Percentiles rank a stretch among this genome's conserved stretches.
Evolutionary conservation across 1,139 yeast species (phyloP).

Genomic region (Sugiyamaella novakii): DNA sequence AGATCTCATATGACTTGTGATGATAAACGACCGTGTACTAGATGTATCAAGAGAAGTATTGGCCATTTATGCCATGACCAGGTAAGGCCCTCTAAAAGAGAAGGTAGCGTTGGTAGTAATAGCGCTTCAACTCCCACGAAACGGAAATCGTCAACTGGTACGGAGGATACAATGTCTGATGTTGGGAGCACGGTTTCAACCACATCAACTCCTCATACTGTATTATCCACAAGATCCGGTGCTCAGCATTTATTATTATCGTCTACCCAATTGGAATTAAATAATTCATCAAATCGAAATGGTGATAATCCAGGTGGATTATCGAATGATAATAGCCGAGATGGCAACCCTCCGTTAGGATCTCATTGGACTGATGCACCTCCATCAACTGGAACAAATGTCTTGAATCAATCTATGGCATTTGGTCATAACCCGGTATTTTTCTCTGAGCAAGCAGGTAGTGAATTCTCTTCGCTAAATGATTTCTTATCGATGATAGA

Average conservation of each 20-base stretch:
- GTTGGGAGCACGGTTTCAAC: background rate
- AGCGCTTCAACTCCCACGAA: slow-evolving; percentile 3
- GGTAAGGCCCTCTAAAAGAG: slow-evolving; percentile 42
- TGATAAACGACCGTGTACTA: slow-evolving; percentile 71
- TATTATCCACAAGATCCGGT: slow-evolving; percentile 16
- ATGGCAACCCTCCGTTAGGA: slow-evolving; percentile 3
- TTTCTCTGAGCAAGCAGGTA: slow-evolving; percentile 89
- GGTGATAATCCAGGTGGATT: background rate
- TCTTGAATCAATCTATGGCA: slow-evolving; percentile 24
- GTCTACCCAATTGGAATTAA: slow-evolving; percentile 19
- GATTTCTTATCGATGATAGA: slow-evolving; percentile 90
- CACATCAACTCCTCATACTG: slow-evolving; percentile 5
- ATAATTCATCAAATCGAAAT: slow-evolving; percentile 20
- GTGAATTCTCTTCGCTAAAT: slow-evolving; percentile 86
- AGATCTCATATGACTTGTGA: slow-evolving; percentile 96
- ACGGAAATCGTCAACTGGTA: background rate
- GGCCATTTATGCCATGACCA: slow-evolving; percentile 90
- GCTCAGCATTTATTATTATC: slow-evolving; percentile 23
- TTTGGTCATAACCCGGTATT: slow-evolving; percentile 55
- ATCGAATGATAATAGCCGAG: background rate
- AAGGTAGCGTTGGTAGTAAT: slow-evolving; percentile 15
- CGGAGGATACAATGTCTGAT: background rate
- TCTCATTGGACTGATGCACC: slow-evolving; percentile 11
- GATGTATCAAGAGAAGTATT: slow-evolving; percentile 85
- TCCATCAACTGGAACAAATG: slow-evolving; percentile 4